Evolutionary conservation across 352 stramenopile genomes (phyloP), one percentile per base, ranked within the genome.

Genomic region (Pythium utonaiense): DNA sequence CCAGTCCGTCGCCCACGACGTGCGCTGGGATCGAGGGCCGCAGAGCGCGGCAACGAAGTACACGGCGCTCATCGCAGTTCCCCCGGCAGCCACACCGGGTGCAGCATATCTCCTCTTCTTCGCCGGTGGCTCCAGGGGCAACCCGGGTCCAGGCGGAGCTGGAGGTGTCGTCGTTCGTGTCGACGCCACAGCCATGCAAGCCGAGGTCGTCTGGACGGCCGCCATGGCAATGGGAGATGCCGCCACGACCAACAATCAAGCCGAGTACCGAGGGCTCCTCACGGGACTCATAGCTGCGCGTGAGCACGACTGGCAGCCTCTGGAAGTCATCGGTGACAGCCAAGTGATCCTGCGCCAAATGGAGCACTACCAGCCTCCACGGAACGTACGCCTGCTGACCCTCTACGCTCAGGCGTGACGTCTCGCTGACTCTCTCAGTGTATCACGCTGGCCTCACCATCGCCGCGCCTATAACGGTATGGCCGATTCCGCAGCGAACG

Each of bases 171-270:
- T 60, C 16, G 27, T 60, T 5, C 17, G 17, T 2, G 21, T 49
- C 19, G 25, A 22, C 30, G 9, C 33, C 10, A 40, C 10, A 13
- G 14, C 33, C 33, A 40, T 19, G 21, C 14, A 42, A 12, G 9
- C 33, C 12, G 6, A 10, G n/a, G 25, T 54, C 1, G 44, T 61
- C 16, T 54, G 54, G 54, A 22, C 14, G 6, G 53, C 40, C 7
- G 38, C 38, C 7, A 53, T 61, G 41, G n/a, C 27, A 25, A 47
- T 22, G 27, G 42, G 36, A 3, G 2, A 16, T 1, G 17, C 17
- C 13, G 36, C 3, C 21, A 64, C 48, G 1, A 64, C 57, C 12
- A 64, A 64, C 49, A 64, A 64, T 27, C 34, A 53, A 19, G 59
- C 52, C 0, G 52, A 60, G 13, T 60, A 56, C 42, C 3, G 17